Percentiles rank a stretch among this genome's conserved stretches.
phyloP scores from a whole-genome alignment of 169 alveolate species.

The Cryptosporidium ubiquitum region DNA sequence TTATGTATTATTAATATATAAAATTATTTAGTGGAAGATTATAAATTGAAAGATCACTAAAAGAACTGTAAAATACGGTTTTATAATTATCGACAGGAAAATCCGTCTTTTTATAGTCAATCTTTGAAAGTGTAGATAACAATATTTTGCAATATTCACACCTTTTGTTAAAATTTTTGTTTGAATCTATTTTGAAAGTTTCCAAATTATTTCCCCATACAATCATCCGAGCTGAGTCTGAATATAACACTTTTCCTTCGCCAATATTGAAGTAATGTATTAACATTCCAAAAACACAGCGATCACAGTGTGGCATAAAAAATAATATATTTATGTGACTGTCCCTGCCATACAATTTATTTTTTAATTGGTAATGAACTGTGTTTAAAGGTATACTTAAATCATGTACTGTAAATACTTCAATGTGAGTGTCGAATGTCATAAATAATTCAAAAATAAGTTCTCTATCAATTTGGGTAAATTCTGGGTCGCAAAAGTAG shows the following conservation, averaged over 20 bases:
- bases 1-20: not conserved
- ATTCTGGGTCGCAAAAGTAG: conserved; percentile 68
- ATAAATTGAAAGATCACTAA: conserved; percentile 53
- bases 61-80: conserved; percentile 17
- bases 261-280: conserved; percentile 35
- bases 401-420: conserved; percentile 35
- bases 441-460: conserved; percentile 44
- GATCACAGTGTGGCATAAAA: conserved; percentile 71
- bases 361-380: conserved; percentile 1
- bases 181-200: conserved; percentile 22
- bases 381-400: conserved; percentile 24
- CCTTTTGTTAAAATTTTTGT: conserved; percentile 6
- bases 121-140: not conserved
- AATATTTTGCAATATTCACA: conserved; percentile 51
- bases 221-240: conserved; percentile 12
- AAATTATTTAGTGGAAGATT: not conserved
- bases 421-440: conserved; percentile 22
- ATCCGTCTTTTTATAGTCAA: not conserved
- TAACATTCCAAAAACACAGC: conserved; percentile 67
- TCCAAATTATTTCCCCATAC: conserved; percentile 68
- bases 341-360: conserved; percentile 14
- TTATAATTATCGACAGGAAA: not conserved
- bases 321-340: not conserved
- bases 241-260: conserved; percentile 20
- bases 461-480: conserved; percentile 42